Evolutionary conservation across 2,329 filamentous ascomycete species (phyloP).

Genomic region (Fusarium albosuccineum): DNA sequence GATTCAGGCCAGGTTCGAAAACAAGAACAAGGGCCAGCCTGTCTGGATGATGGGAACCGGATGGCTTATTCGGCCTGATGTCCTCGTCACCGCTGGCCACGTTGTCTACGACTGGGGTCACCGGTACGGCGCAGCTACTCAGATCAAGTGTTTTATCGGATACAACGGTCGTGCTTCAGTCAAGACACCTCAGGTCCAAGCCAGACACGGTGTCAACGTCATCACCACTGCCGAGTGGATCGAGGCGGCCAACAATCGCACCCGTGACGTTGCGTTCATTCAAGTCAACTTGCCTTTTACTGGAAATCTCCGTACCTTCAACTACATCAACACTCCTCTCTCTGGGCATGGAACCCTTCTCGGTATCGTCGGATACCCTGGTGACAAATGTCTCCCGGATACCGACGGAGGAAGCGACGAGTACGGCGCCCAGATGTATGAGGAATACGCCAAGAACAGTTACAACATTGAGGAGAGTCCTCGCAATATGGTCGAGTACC

Average conservation of each 20-base stretch:
- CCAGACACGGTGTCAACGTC: neutral
- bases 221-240: slow-evolving; percentile 43
- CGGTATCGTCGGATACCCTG: slow-evolving; percentile 53
- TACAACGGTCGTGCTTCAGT: slow-evolving; percentile 44
- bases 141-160: slow-evolving; percentile 53
- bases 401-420: slow-evolving; percentile 26
- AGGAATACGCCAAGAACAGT: slow-evolving; percentile 41
- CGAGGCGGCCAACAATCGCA: slow-evolving; percentile 18
- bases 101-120: slow-evolving; percentile 42
- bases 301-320: slow-evolving; percentile 41
- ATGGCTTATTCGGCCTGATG: slow-evolving; percentile 39
- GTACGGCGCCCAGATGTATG: slow-evolving; percentile 52
- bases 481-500: slow-evolving; percentile 49
- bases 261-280: slow-evolving; percentile 45
- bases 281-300: slow-evolving; percentile 42
- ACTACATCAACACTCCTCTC: slow-evolving; percentile 33
- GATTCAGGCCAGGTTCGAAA: slow-evolving; percentile 31
- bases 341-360: slow-evolving; percentile 19
- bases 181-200: neutral
- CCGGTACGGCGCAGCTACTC: slow-evolving; percentile 29
- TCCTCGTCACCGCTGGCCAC: slow-evolving; percentile 41
- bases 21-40: neutral
- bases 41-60: slow-evolving; percentile 43
- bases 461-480: slow-evolving; percentile 41
- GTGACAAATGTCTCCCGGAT: slow-evolving; percentile 39